Evolutionary conservation across 2,329 filamentous ascomycete species (phyloP).

Genomic region (Calonectria pseudoturangicola): DNA sequence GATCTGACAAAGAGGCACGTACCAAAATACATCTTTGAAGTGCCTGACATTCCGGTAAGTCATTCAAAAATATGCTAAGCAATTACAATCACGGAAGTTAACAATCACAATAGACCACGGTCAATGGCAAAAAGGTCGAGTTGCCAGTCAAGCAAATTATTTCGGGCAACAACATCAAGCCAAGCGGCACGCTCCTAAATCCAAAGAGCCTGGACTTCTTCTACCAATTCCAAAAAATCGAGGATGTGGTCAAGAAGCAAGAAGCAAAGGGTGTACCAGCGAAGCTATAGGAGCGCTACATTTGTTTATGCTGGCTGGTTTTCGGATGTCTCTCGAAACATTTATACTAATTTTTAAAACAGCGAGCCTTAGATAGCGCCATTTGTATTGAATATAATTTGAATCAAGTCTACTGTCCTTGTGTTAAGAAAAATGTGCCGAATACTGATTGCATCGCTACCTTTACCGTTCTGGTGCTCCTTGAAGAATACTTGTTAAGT

Average conservation of each 20-base stretch:
- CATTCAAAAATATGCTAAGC: background rate
- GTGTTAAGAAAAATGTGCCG: no score
- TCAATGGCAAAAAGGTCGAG: constrained; percentile 91
- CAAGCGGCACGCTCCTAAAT: constrained; percentile 85
- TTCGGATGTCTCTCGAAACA: background rate
- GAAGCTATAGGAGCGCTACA: constrained; percentile 54
- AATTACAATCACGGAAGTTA: background rate
- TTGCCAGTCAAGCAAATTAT: constrained; percentile 90
- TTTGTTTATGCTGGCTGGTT: background rate
- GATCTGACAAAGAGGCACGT: constrained; percentile 85
- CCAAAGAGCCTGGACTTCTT: constrained; percentile 85
- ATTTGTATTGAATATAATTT: background rate
- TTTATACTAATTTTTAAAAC: background rate
- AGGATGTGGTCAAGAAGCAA: constrained; percentile 55
- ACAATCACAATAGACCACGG: constrained; percentile 75
- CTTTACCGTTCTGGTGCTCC: no score
- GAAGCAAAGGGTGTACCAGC: constrained; percentile 46
- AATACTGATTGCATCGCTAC: no score
- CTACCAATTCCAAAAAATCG: constrained; percentile 78
- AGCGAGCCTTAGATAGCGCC: no score
- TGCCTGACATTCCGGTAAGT: constrained; percentile 86
- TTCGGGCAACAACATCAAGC: constrained; percentile 82
- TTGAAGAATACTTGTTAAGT: no score
- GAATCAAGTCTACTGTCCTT: no score
- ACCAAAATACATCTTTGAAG: constrained; percentile 86